phyloP scores from a whole-genome alignment of 495 filamentous ascomycete species.

The Penicillium goetzii region DNA sequence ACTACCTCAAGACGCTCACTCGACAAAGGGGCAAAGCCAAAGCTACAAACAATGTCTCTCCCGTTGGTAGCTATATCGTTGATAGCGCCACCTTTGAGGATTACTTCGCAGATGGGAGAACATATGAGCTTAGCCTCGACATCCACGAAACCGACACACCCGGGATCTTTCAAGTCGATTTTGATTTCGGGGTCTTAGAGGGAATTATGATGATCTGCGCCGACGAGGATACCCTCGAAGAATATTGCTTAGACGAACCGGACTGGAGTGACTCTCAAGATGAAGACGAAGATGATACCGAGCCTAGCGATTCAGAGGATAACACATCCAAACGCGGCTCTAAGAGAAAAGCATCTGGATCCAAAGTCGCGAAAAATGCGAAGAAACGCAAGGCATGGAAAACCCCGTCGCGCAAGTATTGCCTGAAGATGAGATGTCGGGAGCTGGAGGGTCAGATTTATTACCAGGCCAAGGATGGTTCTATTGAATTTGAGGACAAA shows the following conservation, averaged over 20 bases:
- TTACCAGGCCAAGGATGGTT: background rate
- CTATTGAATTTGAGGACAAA: conserved; percentile 1
- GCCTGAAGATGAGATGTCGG: background rate
- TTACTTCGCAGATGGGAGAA: background rate
- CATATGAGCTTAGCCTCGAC: background rate
- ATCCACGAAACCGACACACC: background rate
- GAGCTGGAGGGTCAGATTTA: background rate
- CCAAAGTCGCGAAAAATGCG: background rate
- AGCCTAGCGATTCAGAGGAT: background rate
- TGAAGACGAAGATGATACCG: background rate
- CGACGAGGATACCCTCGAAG: background rate
- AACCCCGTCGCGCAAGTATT: background rate
- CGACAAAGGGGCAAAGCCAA: background rate
- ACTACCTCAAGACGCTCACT: conserved; percentile 1
- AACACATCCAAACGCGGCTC: background rate
- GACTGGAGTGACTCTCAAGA: background rate
- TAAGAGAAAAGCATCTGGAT: background rate
- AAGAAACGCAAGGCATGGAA: background rate
- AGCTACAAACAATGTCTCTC: background rate
- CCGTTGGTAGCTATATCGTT: conserved; percentile 1
- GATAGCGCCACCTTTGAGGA: background rate
- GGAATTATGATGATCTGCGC: background rate
- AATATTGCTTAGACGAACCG: background rate
- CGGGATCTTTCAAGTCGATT: background rate
- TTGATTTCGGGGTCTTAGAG: background rate